Evolutionary conservation across 164 flowering plant genomes (phyloP), one percentile per base, ranked within the genome.

Genomic region (Saururus chinensis): DNA sequence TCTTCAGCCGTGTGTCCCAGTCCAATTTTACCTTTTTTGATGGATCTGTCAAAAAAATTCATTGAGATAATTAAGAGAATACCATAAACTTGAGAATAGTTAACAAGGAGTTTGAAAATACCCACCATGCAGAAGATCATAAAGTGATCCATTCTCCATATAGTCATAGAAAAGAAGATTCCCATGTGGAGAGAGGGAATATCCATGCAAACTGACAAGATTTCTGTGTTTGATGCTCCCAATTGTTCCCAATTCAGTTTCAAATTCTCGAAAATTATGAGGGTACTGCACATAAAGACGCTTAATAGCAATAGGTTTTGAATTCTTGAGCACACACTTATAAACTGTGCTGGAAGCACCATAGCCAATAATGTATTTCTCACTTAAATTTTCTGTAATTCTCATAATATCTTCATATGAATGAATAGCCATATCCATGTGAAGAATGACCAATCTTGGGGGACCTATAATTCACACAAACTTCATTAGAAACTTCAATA

Each of bases 281-380:
- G 76, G 76, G 70, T 78, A 73, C 62, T 82, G 87, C 42, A 74
- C 73, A 68, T 89, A 87, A 26, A 93, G 71, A 64, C 89, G 82
- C 84, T 93, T 93, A 58, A 92, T 77, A 65, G 97, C 98, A 65
- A 93, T 76, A 7, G 92, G 82, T 64, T 88, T 83, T 77, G 92
- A 82, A 77, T 81, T 85, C 76, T 90, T 90, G 64, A 88, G 59
- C 0, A 75, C 73, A 57, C 98, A 90, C 68, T 93, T 93, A 71
- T 93, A 93, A 11, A 93, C 98, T 0, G 88, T 93, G 76, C 98
- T 88, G 16, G 97, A 84, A 51, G 97, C 95, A 58, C 98, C 98
- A 69, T 81, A 86, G 26, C 97, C 98, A 35, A 93, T 72, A 0
- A 90, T 84, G 70, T 82, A 89, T 69, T 90, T 93, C 75, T 86